A percentile compares a stretch with the other conserved stretches of the same genome.
phyloP scores from a whole-genome alignment of 805 yeast genomes.

The Ogataea neopini region DNA sequence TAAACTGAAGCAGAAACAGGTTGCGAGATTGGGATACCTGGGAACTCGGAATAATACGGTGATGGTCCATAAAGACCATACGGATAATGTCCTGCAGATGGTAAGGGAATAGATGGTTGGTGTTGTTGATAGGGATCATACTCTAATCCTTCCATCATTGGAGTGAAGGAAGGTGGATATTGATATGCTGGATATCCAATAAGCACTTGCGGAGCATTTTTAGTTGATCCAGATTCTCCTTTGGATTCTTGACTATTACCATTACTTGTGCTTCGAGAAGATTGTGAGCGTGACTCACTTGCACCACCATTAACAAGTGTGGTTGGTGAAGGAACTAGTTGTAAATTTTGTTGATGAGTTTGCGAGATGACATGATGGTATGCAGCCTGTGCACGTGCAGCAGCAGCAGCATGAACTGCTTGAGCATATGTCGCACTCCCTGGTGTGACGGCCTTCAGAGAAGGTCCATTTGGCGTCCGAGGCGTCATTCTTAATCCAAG shows the following conservation, averaged over 20 bases:
- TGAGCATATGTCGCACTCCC: constrained; percentile 20
- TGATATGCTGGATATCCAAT: constrained; percentile 16
- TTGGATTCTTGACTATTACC: constrained; percentile 9
- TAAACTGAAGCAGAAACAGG: constrained; percentile 18
- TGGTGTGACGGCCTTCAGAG: constrained; percentile 22
- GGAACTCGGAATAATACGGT: constrained; percentile 23
- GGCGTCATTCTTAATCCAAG: constrained; percentile 21
- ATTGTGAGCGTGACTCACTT: constrained; percentile 9
- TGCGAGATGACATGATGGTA: constrained; percentile 14
- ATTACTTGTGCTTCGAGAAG: constrained; percentile 11
- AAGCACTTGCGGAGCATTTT: constrained; percentile 18
- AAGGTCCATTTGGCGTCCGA: constrained; percentile 17
- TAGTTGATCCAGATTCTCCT: not conserved
- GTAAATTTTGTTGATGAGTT: constrained; percentile 14
- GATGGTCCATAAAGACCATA: constrained; percentile 25
- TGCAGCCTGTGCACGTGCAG: constrained; percentile 18
- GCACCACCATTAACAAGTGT: constrained; percentile 15
- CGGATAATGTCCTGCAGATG: constrained; percentile 23
- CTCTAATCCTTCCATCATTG: constrained; percentile 21
- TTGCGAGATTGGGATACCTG: constrained; percentile 15
- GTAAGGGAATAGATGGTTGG: constrained; percentile 17
- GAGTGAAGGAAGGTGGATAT: constrained; percentile 14
- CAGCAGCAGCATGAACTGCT: constrained; percentile 15
- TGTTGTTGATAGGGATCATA: constrained; percentile 17
- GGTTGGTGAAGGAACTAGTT: constrained; percentile 20